A percentile compares a stretch with the other conserved stretches of the same genome.
phyloP scores from a whole-genome alignment of 129 eudicot genomes.

The Flaveria linearis region DNA sequence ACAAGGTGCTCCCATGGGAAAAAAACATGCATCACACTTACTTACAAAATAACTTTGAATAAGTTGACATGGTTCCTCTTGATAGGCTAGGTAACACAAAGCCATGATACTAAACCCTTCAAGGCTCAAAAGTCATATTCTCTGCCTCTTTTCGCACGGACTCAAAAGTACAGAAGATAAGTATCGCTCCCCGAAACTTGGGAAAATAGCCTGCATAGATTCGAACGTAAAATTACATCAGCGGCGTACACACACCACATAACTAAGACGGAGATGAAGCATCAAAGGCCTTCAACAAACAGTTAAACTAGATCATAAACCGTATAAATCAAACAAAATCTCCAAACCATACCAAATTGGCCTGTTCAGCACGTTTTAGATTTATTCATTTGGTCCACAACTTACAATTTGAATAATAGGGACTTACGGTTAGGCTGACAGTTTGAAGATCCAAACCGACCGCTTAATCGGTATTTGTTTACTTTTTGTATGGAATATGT shows the following conservation, averaged over 20 bases:
- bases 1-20: neutral
- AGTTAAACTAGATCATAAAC: neutral
- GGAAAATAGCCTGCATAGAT: constrained; percentile 3
- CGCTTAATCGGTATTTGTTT: neutral
- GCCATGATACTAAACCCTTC: neutral
- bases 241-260: neutral
- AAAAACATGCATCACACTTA: neutral
- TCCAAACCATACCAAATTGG: neutral
- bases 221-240: neutral
- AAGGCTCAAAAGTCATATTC: constrained; percentile 7
- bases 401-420: neutral
- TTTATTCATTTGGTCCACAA: neutral
- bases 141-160: constrained; percentile 5
- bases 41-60: neutral
- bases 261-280: neutral
- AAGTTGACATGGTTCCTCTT: neutral
- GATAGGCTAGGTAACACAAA: neutral
- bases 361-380: neutral
- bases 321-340: neutral
- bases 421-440: neutral
- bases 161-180: constrained; percentile 3
- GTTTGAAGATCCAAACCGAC: neutral
- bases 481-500: neutral
- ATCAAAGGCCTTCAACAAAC: neutral
- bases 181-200: constrained; percentile 13